Evolutionary conservation across 2,329 filamentous ascomycete genomes (phyloP), one percentile per base, ranked within the genome.

Genomic region (Seiridium cupressi): DNA sequence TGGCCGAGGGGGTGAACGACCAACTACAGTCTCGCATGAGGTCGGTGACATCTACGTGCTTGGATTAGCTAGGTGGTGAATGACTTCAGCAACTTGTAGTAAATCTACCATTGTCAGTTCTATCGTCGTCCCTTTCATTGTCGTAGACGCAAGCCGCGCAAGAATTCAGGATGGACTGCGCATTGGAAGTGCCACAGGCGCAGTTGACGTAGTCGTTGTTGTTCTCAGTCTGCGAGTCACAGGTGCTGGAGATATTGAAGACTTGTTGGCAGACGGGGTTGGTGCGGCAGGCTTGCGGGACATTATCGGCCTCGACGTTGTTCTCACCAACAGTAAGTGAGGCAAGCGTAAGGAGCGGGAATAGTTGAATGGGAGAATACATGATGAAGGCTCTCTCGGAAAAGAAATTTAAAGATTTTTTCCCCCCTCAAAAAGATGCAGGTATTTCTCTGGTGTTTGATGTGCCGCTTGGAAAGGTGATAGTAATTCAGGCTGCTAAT

Each of bases 21-120:
- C 55, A 57, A 7, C 55, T 42, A 42, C 55, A 57, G 32, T 46
- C 40, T 10, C 42, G 32, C 55, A 57, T 57, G 6, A 57, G n/a
- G 11, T 57, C 55, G 5, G 55, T 57, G 9, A 57, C 55, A 38
- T 57, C 55, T 57, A 40, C 1, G 34, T 7, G 18, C 5, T 36
- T 5, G 51, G 2, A 51, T 42, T 8, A 42, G 38, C 38, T 42
- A 42, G 7, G 18, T 26, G 18, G 18, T 26, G 18, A 26, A 26
- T 26, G 18, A 26, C 18, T 26, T 26, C 18, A 26, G 18, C 18
- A 26, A 26, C 2, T 26, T 26, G 18, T 26, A 26, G 18, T 26
- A 26, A 26, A 26, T 26, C 11, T 46, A 57, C 55, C 55, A 4
- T 57, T 57, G 34, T 57, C 55, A 32, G 36, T 42, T 11, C 53